A percentile compares a stretch with the other conserved stretches of the same genome.
phyloP scores from a whole-genome alignment of 805 yeast species.

The Wickerhamomyces bovis region DNA sequence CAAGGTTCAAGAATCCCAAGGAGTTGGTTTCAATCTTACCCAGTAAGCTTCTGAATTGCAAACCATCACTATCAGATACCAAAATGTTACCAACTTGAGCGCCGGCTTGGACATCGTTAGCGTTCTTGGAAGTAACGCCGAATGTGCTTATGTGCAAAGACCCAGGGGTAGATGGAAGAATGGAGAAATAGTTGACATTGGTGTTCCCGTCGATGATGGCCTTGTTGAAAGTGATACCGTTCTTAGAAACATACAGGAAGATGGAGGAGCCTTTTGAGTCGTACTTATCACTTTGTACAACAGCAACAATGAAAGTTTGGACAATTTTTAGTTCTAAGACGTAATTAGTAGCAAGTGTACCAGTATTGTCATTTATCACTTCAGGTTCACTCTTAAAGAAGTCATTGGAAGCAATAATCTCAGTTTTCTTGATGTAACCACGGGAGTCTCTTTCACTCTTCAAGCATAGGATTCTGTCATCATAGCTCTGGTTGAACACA shows the following conservation, averaged over 20 bases:
- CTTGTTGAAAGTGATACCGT: conserved; percentile 27
- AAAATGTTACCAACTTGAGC: conserved; percentile 17
- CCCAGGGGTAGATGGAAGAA: conserved; percentile 32
- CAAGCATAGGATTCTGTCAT: conserved; percentile 36
- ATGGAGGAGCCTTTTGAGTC: conserved; percentile 20
- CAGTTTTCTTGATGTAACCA: conserved; percentile 27
- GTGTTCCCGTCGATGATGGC: conserved; percentile 27
- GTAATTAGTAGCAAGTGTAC: conserved; percentile 24
- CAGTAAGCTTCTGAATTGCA: conserved; percentile 40
- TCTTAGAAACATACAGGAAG: conserved; percentile 26
- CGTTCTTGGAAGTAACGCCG: conserved; percentile 5
- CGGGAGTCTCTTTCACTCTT: conserved; percentile 33
- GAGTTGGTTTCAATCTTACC: conserved; percentile 30
- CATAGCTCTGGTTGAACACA: conserved; percentile 21
- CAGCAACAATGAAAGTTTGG: conserved; percentile 30
- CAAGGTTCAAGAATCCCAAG: conserved; percentile 29
- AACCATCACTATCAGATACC: conserved; percentile 46
- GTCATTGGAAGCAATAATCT: conserved; percentile 33
- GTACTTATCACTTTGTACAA: conserved; percentile 19
- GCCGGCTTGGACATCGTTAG: conserved; percentile 10
- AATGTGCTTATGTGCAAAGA: conserved; percentile 35
- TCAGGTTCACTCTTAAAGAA: conserved; percentile 33
- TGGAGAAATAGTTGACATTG: conserved; percentile 18
- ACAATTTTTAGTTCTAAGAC: conserved; percentile 27
- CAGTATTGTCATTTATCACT: conserved; percentile 27